Evolutionary conservation across 768 basidiomycete species (phyloP), one percentile per base, ranked within the genome.

Genomic region (Mycena olivaceomarginata): DNA sequence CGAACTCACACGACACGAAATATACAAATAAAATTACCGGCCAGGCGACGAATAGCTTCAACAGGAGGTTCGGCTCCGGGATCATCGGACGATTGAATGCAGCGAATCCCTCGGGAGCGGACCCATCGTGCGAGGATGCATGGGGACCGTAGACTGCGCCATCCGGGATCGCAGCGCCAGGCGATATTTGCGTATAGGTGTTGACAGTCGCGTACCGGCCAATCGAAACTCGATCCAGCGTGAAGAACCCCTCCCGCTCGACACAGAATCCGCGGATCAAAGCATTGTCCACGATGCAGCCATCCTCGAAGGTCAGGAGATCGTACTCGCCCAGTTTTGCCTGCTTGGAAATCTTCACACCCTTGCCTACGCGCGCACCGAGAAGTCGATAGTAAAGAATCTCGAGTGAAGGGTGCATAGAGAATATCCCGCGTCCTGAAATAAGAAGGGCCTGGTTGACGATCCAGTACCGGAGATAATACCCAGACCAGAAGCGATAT

Each of bases 71-170:
- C 18, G 88, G 88, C 57, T 85, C 80, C 5, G 80, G 77, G 20
- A 85, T 78, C 43, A 82, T 75, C 11, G 87, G 86, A 15, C 87
- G 83, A 75, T 87, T 89, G 75, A 87, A 88, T 25, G 84, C 84
- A 16, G 86, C 84, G 72, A 84, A 88, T 5, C 81, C 78, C 63
- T 82, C 78, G 0, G 88, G 86, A 16, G 86, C 84, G 0, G 88
- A 85, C 4, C 67, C 66, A 53, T 90, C 88, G 72, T 85, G 82
- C 4, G 88, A 88, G 0, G 88, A 88, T 15, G 88, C 83, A 71
- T 90, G 89, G 10, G 89, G 89, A 1, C 89, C 89, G 64, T 87
- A 89, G 2, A 89, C 88, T 0, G 83, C 64, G 46, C 84, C 82
- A 57, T 86, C 86, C 6, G 86, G 80, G 56, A 89, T 85, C 45